Conservation (phyloP, 768 basidiomycete genomes). For the Sutorius australiensis region DNA sequence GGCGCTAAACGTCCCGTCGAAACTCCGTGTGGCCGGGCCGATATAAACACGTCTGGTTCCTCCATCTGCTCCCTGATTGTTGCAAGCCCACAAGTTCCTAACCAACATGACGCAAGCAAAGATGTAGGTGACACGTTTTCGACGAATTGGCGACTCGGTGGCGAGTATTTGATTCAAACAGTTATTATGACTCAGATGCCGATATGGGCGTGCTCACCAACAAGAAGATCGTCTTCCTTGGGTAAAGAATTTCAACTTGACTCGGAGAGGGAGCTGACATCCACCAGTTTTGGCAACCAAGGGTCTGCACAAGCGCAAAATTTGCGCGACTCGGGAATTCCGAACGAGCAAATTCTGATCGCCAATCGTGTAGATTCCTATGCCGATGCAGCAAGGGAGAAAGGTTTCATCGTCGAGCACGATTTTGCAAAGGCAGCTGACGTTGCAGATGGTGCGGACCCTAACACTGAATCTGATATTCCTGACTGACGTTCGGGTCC, state of each 20-base stretch:
- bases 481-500: background rate
- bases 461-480: background rate
- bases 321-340: conserved; percentile 57
- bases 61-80: background rate
- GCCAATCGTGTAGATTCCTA: conserved; percentile 58
- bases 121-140: conserved; percentile 40
- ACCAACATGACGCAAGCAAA: conserved; percentile 40
- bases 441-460: conserved; percentile 48
- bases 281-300: conserved; percentile 56
- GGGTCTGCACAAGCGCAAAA: conserved; percentile 67
- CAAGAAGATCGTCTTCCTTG: conserved; percentile 58
- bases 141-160: background rate
- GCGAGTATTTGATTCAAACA: background rate
- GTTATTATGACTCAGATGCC: conserved; percentile 61
- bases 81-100: background rate
- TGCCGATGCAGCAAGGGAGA: conserved; percentile 52
- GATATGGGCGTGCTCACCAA: conserved; percentile 43
- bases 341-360: conserved; percentile 57
- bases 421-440: conserved; percentile 53
- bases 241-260: conserved; percentile 33
- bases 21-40: background rate
- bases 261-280: background rate
- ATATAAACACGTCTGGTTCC: conserved; percentile 1
- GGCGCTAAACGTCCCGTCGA: background rate
- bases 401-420: conserved; percentile 55